These are phyloP conservation scores for Monosiga brevicollis DNA, from an alignment of 78 protist species.

Conservation along the genomic window DNA sequence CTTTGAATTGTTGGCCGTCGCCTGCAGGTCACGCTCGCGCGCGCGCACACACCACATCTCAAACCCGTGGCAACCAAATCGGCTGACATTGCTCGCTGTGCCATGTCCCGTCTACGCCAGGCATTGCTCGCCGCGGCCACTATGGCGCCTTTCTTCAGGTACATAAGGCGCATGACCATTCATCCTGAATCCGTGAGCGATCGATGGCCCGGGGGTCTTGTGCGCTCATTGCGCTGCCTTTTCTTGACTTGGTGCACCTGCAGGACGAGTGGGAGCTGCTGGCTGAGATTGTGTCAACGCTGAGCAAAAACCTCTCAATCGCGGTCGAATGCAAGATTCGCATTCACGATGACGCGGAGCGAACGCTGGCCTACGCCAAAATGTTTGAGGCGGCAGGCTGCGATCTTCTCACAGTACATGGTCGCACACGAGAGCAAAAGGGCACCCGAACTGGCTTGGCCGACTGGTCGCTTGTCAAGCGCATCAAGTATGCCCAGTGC, in stretches of 20 bases:
- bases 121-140: constrained; percentile 26
- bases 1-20: no score
- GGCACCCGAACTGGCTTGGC: constrained; percentile 49
- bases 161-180: no score
- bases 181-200: no score
- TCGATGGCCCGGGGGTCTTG: no score
- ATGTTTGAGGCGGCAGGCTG: constrained; percentile 53
- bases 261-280: constrained; percentile 49
- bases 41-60: no score
- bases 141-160: constrained; percentile 38
- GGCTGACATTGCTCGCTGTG: no score
- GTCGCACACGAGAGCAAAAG: constrained; percentile 51
- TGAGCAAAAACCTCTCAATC: constrained; percentile 17
- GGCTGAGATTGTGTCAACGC: constrained; percentile 6
- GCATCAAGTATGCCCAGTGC: no score
- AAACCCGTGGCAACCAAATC: no score
- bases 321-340: constrained; percentile 66
- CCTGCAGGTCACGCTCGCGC: no score
- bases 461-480: constrained; percentile 39
- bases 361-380: constrained; percentile 44
- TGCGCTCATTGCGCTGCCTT: no score
- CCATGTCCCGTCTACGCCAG: no score
- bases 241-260: no score
- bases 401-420: constrained; percentile 50
- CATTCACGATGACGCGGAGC: constrained; percentile 10